Percentiles rank a stretch among this genome's conserved stretches.
These are phyloP conservation scores for Jacaranda mimosifolia DNA, from an alignment of 257 asterid species.

Conservation along the genomic window DNA sequence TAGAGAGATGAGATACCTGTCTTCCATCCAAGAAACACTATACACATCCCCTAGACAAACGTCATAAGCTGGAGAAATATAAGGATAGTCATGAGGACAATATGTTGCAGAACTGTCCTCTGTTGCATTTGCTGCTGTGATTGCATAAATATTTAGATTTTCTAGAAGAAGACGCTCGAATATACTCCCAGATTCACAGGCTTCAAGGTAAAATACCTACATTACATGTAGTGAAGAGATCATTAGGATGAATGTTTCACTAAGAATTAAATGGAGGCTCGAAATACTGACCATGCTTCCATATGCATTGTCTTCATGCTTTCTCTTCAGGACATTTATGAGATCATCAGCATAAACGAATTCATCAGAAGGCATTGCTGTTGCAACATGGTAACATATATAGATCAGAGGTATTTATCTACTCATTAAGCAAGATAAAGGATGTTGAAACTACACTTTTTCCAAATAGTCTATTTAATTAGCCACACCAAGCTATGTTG, in stretches of 20 bases:
- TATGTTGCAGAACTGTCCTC: slow-evolving; percentile 69
- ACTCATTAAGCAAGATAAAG: neutral
- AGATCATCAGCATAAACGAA: slow-evolving; percentile 62
- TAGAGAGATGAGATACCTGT: slow-evolving; percentile 46
- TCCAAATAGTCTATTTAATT: neutral
- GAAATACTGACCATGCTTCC: slow-evolving; percentile 56
- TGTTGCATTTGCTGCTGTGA: slow-evolving; percentile 69
- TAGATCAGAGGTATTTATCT: slow-evolving; percentile 13
- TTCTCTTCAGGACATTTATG: slow-evolving; percentile 55
- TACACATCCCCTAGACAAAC: slow-evolving; percentile 70
- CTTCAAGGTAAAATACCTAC: slow-evolving; percentile 73
- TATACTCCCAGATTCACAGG: slow-evolving; percentile 77
- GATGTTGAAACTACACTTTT: neutral
- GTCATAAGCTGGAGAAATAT: slow-evolving; percentile 52
- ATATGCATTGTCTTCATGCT: slow-evolving; percentile 60
- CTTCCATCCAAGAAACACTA: slow-evolving; percentile 82
- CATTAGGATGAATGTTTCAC: neutral
- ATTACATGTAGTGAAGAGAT: neutral
- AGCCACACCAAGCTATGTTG: no score
- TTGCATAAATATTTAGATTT: slow-evolving; percentile 64
- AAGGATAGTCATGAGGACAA: slow-evolving; percentile 56
- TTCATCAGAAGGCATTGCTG: slow-evolving; percentile 67
- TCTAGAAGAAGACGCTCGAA: slow-evolving; percentile 73
- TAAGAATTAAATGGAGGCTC: neutral
- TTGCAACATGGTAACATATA: slow-evolving; percentile 4